Base-by-base conservation (phyloP, 768 basidiomycete genomes). In the Mrakia hoshinonis region DNA sequence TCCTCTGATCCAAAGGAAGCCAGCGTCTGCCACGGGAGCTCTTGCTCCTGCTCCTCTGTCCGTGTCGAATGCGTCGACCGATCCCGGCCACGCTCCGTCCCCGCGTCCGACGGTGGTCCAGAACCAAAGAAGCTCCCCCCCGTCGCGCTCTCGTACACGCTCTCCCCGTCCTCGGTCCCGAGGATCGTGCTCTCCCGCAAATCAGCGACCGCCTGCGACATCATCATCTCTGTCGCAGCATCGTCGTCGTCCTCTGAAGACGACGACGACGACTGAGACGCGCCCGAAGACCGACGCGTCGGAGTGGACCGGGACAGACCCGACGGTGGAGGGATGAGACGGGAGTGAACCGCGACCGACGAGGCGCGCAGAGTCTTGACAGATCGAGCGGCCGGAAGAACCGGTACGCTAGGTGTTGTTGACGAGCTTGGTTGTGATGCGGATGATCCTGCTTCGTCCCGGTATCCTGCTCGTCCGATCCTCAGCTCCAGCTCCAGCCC, bases 1-100 rank as follows among this genome's bases (percentile, higher is more conserved):
- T 90, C 85, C 38, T 87, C 84, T 18, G 82, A 77, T 22, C 87
- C 86, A 66, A 90, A 83, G 7, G 87, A 87, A 18, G 62, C 51
- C 12, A 72, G 54, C 1, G 63, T 66, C 26, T 34, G 52, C 64
- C 64, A 64, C 18, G 90, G 68, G 11, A 92, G 74, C 24, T 74
- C 22, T 9, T 67, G 64, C 64, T 66, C 65, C 22, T 51, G 4
- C 39, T 11, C 12, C 39, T 36, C n/a, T 36, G 18, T 4, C 39
- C 36, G 20, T 31, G 52, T 22, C 36, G 22, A 22, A 26, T 24
- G 20, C 38, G 48, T 31, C 22, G 22, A 22, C 9, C 26, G 38
- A 38, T 24, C 39, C 15, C 1, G 10, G 43, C 31, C 58, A 10
- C 26, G 22, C 31, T 69, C 68, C n/a, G 34, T 36, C 51, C 51